These are phyloP conservation scores for Neurospora sp. DNA, from an alignment of 495 filamentous ascomycete genomes.

Conservation along the genomic window DNA sequence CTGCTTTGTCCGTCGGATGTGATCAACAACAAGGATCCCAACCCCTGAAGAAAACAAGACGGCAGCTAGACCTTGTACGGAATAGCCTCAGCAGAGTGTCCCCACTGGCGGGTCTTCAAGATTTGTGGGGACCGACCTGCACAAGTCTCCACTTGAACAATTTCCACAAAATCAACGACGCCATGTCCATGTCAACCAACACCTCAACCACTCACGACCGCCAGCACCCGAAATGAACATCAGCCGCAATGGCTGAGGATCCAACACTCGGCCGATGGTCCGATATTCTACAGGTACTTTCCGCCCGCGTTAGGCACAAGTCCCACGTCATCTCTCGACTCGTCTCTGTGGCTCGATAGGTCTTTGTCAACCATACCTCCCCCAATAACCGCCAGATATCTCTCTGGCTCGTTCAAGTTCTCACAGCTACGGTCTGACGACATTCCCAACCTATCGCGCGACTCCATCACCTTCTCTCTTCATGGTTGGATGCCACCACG, in stretches of 20 bases:
- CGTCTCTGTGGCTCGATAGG: neutral
- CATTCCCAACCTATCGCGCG: neutral
- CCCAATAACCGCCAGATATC: neutral
- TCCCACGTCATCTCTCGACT: neutral
- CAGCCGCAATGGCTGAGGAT: neutral
- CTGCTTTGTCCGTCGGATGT: neutral
- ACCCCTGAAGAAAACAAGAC: neutral
- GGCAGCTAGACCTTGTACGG: neutral
- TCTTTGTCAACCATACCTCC: neutral
- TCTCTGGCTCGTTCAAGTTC: neutral
- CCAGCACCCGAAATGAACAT: neutral
- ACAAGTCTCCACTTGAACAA: neutral
- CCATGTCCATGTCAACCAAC: neutral
- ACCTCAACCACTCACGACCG: neutral
- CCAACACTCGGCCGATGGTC: neutral
- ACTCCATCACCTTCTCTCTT: neutral
- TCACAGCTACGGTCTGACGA: neutral
- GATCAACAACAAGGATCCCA: neutral
- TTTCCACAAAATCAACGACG: neutral
- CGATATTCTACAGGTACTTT: neutral
- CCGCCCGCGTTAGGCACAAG: neutral
- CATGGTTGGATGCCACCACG: neutral
- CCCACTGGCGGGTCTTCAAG: neutral
- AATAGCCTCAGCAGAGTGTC: neutral
- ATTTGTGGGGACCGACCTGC: neutral